phyloP scores from a whole-genome alignment of 306 rosid species.

The Dicorynia guianensis region DNA sequence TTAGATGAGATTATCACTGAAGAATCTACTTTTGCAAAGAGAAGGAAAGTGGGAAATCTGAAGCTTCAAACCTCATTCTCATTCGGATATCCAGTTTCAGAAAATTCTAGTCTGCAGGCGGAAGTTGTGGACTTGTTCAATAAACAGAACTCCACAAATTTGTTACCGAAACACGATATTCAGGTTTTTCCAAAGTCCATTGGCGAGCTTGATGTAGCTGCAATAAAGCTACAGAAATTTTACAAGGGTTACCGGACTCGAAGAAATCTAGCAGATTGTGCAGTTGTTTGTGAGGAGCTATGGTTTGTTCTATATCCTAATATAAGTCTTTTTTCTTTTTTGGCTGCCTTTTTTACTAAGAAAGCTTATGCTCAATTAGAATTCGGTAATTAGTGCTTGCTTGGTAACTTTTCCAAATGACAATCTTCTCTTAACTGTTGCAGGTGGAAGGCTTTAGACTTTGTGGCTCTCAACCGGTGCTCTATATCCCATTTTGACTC shows the following conservation, averaged over 20 bases:
- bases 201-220: constrained; percentile 62
- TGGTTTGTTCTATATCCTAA: constrained; percentile 43
- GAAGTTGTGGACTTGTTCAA: constrained; percentile 29
- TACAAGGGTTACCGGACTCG: constrained; percentile 61
- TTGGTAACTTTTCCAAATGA: neutral
- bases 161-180: constrained; percentile 10
- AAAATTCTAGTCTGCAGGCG: constrained; percentile 38
- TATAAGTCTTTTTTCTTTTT: too few relatives aligned
- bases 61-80: constrained; percentile 52
- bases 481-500: constrained; percentile 62
- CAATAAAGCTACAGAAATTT: constrained; percentile 58
- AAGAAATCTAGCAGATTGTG: constrained; percentile 63
- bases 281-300: constrained; percentile 60
- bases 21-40: constrained; percentile 46
- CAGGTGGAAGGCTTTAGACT: constrained; percentile 91
- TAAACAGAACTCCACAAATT: constrained; percentile 28
- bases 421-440: constrained; percentile 3
- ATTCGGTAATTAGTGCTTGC: neutral
- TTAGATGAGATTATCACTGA: constrained; percentile 39
- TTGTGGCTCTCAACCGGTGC: constrained; percentile 57
- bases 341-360: too few relatives aligned
- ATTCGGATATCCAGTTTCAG: constrained; percentile 38
- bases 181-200: constrained; percentile 2
- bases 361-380: neutral
- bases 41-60: constrained; percentile 46